Percentiles rank a stretch among this genome's conserved stretches.
phyloP scores from a whole-genome alignment of 2,329 filamentous ascomycete species.

The Trichophyton simii region DNA sequence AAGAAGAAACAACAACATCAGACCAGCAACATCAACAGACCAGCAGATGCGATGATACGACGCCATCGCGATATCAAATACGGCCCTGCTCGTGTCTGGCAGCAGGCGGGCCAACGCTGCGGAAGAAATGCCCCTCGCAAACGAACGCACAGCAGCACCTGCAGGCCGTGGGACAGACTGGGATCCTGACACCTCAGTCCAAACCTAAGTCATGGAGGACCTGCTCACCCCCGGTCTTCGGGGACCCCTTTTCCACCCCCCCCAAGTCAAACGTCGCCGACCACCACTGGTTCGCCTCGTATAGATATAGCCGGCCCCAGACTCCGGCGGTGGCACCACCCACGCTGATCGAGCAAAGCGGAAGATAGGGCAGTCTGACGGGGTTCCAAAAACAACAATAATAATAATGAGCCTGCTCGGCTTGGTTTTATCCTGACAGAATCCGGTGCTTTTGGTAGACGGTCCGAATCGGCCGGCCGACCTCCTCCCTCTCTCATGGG shows the following conservation, averaged over 20 bases:
- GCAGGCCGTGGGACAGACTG: background rate
- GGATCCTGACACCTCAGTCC: background rate
- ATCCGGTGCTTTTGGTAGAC: background rate
- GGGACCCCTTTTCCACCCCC: background rate
- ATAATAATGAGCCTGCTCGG: background rate
- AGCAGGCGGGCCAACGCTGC: background rate
- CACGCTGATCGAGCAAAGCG: background rate
- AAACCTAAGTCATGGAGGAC: background rate
- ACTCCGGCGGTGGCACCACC: background rate
- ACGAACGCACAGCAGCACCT: background rate
- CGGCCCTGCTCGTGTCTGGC: background rate
- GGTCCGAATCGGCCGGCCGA: constrained; percentile 3
- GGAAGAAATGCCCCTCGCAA: background rate
- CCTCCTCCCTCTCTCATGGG: background rate
- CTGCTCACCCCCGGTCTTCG: background rate
- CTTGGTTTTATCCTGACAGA: background rate
- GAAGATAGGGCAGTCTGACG: background rate
- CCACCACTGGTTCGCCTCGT: background rate
- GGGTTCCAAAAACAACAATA: background rate
- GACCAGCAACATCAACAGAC: too few relatives aligned
- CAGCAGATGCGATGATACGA: too few relatives aligned
- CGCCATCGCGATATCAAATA: background rate
- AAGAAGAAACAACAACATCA: too few relatives aligned
- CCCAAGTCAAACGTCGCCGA: background rate
- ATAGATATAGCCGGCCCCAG: background rate